Evolutionary conservation across 2,329 filamentous ascomycete genomes (phyloP).

Genomic region (Fusarium xylarioides): DNA sequence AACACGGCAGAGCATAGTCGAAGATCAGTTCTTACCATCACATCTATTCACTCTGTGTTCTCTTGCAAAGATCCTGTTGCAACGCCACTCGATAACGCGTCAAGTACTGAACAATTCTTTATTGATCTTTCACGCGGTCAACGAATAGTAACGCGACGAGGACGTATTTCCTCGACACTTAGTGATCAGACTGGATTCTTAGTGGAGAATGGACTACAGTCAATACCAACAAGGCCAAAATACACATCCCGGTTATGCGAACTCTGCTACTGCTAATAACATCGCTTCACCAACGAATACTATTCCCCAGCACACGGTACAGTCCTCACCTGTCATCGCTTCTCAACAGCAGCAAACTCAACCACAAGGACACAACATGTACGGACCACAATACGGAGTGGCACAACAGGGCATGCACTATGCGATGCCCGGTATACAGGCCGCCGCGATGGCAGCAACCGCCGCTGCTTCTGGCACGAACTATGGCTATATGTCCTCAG

Average conservation of each 20-base stretch:
- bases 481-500: conserved; percentile 77
- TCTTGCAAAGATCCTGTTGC: conserved; percentile 12
- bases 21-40: conserved; percentile 37
- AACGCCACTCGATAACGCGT: conserved; percentile 19
- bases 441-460: conserved; percentile 90
- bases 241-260: conserved; percentile 72
- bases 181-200: conserved; percentile 39
- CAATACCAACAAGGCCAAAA: conserved; percentile 74
- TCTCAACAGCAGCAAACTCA: conserved; percentile 75
- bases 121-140: conserved; percentile 18
- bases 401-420: conserved; percentile 79
- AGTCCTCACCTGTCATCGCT: conserved; percentile 82
- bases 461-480: conserved; percentile 87
- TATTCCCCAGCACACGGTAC: conserved; percentile 71
- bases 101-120: conserved; percentile 5
- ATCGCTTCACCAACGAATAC: conserved; percentile 80
- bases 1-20: conserved; percentile 29
- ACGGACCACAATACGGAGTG: conserved; percentile 80
- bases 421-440: conserved; percentile 83
- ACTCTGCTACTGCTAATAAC: conserved; percentile 62
- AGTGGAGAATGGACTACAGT: conserved; percentile 76
- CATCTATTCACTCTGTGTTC: conserved; percentile 38
- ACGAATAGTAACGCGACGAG: conserved; percentile 42
- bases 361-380: conserved; percentile 77
- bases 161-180: conserved; percentile 41